phyloP scores from a whole-genome alignment of 1,284 basidiomycete genomes.

The Pseudozyma hubeiensis region DNA sequence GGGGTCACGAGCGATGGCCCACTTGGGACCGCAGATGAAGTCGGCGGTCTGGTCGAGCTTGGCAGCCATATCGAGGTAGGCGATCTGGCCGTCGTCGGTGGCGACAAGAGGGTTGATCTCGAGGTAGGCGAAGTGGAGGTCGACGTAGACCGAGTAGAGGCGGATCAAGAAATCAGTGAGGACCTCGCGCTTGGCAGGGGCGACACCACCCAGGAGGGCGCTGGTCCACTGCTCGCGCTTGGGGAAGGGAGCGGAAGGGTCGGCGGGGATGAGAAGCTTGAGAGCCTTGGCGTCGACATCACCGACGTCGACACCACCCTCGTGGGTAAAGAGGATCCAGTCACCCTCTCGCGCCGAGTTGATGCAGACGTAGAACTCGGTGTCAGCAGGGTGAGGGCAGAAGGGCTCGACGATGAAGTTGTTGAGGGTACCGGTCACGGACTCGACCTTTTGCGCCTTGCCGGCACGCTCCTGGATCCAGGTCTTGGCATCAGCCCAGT shows the following conservation, averaged over 20 bases:
- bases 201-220: slow-evolving; percentile 58
- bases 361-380: slow-evolving; percentile 98
- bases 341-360: slow-evolving; percentile 95
- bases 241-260: slow-evolving; percentile 81
- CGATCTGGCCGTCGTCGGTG: slow-evolving; percentile 86
- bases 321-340: slow-evolving; percentile 97
- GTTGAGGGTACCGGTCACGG: slow-evolving; percentile 91
- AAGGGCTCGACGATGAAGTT: slow-evolving; percentile 99
- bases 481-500: slow-evolving; percentile 77
- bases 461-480: slow-evolving; percentile 93
- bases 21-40: slow-evolving; percentile 97
- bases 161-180: slow-evolving; percentile 84
- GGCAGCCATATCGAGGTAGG: slow-evolving; percentile 99
- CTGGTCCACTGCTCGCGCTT: slow-evolving; percentile 75
- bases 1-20: slow-evolving; percentile 95
- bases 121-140: slow-evolving; percentile 86
- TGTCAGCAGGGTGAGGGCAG: slow-evolving; percentile 90
- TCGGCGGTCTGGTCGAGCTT: slow-evolving; percentile 98
- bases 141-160: slow-evolving; percentile 96
- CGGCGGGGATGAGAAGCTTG: slow-evolving; percentile 83
- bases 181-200: slow-evolving; percentile 60
- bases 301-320: slow-evolving; percentile 98
- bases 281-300: slow-evolving; percentile 98
- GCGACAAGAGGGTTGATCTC: slow-evolving; percentile 99
- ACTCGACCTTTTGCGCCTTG: slow-evolving; percentile 94